A percentile compares a stretch with the other conserved stretches of the same genome.
These are phyloP conservation scores for Sphaerulina musiva DNA, from an alignment of 2,329 filamentous ascomycete species.

Conservation along the genomic window DNA sequence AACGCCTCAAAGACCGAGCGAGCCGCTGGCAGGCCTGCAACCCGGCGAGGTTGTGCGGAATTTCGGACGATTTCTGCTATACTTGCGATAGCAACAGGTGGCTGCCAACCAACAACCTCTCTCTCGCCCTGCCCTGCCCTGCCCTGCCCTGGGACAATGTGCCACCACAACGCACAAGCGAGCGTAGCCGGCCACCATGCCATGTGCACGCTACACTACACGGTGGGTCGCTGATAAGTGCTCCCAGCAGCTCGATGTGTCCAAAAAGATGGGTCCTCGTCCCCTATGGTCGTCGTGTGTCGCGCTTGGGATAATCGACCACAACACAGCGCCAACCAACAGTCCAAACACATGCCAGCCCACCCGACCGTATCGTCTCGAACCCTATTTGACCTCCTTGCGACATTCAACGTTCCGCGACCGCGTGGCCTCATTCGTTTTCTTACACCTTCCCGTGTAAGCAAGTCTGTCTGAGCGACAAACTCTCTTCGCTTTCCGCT, in stretches of 20 bases:
- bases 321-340: neutral
- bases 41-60: no score
- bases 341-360: neutral
- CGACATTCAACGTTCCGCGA: constrained; percentile 3
- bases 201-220: neutral
- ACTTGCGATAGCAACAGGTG: neutral
- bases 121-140: no score
- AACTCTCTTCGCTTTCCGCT: neutral
- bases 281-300: neutral
- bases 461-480: neutral
- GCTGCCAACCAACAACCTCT: no score
- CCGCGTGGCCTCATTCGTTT: neutral
- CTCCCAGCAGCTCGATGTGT: neutral
- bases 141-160: neutral
- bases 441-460: neutral
- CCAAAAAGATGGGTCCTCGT: neutral
- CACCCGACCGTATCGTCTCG: neutral
- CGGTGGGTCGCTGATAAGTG: neutral
- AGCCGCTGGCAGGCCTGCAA: neutral
- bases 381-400: neutral
- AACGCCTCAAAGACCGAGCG: constrained; percentile 5
- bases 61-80: neutral
- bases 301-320: neutral
- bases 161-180: neutral
- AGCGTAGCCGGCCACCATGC: neutral